Evolutionary conservation across 495 filamentous ascomycete species (phyloP), one percentile per base, ranked within the genome.

Genomic region (Aspergillus indologenus): DNA sequence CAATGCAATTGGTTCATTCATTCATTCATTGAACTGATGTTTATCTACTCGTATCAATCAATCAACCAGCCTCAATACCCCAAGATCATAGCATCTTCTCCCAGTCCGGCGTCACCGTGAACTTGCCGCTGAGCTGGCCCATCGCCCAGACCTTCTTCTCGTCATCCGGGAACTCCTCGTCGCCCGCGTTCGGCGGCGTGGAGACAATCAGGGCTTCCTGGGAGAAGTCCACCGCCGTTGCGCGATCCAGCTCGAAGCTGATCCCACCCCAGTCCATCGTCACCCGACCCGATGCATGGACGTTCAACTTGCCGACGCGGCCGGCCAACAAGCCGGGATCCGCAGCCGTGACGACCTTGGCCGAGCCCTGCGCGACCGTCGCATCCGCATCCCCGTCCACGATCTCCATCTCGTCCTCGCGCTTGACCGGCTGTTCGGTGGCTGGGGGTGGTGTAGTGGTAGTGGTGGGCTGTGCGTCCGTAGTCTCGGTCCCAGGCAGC

Each of bases 221-320:
- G 17, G 74, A 66, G 59, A 79, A 80, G 26, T 73, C 71, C 45
- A 77, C 77, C 0, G 68, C 64, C 12, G 77, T 70, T 7, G 71
- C 77, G 21, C 72, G 71, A 57, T 77, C 75, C 29, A 79, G 59
- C 52, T 79, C 75, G 56, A 79, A 75, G 61, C 68, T 77, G 54
- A 78, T 75, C 20, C 78, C 76, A 42, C 79, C 79, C 79, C 80
- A 83, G 44, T 78, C 71, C 61, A 80, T 68, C 15, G 72, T 77
- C 22, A 81, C 71, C 15, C 70, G 67, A 5, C 79, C 79, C 40
- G 78, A 80, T 12, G 72, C 72, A 67, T 83, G 80, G 5, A 84
- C 77, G 51, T 79, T 84, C 29, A 81, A 64, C 24, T 83, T 84
- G 64, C 79, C 85, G 29, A 81, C 77, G 40, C 78, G 79, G 19